phyloP scores from a whole-genome alignment of 371 early-diverging fungal species.

The Mortierella sp. region DNA sequence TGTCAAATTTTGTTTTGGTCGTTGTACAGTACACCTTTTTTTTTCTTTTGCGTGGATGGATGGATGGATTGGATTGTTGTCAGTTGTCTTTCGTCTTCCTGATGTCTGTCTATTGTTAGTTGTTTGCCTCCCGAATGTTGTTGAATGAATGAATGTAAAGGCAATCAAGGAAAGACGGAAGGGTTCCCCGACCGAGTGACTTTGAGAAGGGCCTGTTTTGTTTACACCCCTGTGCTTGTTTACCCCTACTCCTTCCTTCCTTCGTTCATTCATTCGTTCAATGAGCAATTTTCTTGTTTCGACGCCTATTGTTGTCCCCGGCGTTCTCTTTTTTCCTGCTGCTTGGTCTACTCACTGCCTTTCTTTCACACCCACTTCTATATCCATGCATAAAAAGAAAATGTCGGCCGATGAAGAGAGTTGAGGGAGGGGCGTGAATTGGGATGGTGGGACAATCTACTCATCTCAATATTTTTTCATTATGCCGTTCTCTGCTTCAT shows the following conservation, averaged over 20 bases:
- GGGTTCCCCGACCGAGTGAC: too few species aligned
- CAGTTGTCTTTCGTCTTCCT: too few species aligned
- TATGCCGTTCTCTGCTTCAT: background rate
- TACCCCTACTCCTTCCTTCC: too few species aligned
- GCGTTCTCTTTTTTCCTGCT: background rate
- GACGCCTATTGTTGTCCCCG: background rate
- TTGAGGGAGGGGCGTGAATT: too few species aligned
- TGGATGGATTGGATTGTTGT: background rate
- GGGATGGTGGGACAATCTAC: conserved; percentile 14
- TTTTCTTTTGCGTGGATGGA: background rate
- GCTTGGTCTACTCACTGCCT: background rate
- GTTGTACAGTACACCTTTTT: too few species aligned
- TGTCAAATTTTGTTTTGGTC: background rate
- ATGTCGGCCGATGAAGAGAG: background rate
- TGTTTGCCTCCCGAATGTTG: too few species aligned
- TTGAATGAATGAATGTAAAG: too few species aligned
- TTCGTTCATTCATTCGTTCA: background rate
- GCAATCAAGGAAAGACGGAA: too few species aligned
- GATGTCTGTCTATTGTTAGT: too few species aligned
- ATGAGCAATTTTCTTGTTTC: background rate
- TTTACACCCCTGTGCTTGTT: too few species aligned
- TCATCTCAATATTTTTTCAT: conserved; percentile 11
- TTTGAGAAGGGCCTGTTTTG: too few species aligned
- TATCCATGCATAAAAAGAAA: too few species aligned
- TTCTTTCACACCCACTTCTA: background rate